Evolutionary conservation across 345 rosid genomes (phyloP), one percentile per base, ranked within the genome.

Genomic region (Firmiana major): DNA sequence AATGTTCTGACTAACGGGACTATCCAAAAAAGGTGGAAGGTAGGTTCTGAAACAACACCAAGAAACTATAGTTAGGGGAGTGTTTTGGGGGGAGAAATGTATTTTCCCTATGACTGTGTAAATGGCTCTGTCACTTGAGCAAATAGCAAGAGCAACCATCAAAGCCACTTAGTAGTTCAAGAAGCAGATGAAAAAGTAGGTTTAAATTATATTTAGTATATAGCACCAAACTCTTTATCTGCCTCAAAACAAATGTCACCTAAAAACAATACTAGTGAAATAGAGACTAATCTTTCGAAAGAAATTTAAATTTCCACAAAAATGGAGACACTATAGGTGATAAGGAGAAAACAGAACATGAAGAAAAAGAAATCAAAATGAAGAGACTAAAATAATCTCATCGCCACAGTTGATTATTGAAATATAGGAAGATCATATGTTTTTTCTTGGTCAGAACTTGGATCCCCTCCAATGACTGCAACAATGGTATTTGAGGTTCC

Each of bases 351-450:
- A 21, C 34, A 43, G 24, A 40, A 21, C 58, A 58, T 31, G 3
- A 45, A 22, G 28, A 68, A 24, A 68, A 48, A 13, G 3, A 26
- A 9, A 21, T 4, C 1, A 1, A 38, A n/a, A 16, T 2, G 19
- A n/a, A 16, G 21, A 45, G 11, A 68, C 34, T 8, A 9, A 24
- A 46, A 22, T 2, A 46, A 46, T 69, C 57, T 48, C 40, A 48
- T 69, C 13, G 38, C 7, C 4, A 8, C 0, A 28, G 8, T 59
- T 4, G 42, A 28, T 70, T 82, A 86, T 28, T 71, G 89, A 71
- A 75, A 89, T 82, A 95, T 75, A 24, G 98, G 99, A 81, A 95
- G 94, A 80, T 95, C 97, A 58, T 82, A 92, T 83, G 75, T 88
- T 26, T 82, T 78, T 79, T 81, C 89, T 74, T 36, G 78, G 34